Evolutionary conservation across 176 grass and related monocot species (phyloP), one percentile per base, ranked within the genome.

Genomic region (Secale cereale): DNA sequence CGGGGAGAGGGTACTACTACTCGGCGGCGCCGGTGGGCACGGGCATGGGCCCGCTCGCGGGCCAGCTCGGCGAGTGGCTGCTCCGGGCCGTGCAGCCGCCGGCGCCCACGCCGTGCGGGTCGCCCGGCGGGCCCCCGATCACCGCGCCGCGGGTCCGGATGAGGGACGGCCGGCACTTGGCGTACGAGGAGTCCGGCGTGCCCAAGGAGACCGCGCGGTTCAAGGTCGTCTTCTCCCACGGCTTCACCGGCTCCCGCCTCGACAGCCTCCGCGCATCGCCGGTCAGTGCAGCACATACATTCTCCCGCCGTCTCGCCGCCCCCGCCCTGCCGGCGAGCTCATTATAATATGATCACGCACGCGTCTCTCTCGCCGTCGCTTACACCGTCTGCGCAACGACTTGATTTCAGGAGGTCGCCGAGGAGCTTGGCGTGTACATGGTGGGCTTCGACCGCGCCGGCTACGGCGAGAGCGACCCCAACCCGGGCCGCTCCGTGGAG

Each of bases 391-490:
- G 65, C 30, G 6, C 76, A 30, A 62, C 26, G 28, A 64, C 32
- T 52, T 52, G 48, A 52, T 70, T 52, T 14, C 92, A 94, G 92
- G 90, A 94, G 57, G 6, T 92, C 39, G 82, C 86, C 3, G 87
- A 92, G 61, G 87, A 90, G 71, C 57, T 92, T 13, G 92, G 92
- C 79, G 90, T 94, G 41, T 94, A 92, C 87, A 94, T 92, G 87
- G 92, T 94, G 23, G 92, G 85, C 41, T 94, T 92, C 80, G 92
- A 94, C 76, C 87, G 92, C 22, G 84, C 92, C 15, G 92, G 92
- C 37, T 92, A 94, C 63, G 90, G 71, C 30, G 92, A 94, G 82
- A 94, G 92, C 65, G 92, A 94, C 74, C 87, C 92, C 4, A 88
- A 94, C 65, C 90, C 92, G 11, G 46, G 45, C 23, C 90, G 92